Evolutionary conservation across 805 yeast species (phyloP), one percentile per base, ranked within the genome.

Genomic region (Candida ipomoeae): DNA sequence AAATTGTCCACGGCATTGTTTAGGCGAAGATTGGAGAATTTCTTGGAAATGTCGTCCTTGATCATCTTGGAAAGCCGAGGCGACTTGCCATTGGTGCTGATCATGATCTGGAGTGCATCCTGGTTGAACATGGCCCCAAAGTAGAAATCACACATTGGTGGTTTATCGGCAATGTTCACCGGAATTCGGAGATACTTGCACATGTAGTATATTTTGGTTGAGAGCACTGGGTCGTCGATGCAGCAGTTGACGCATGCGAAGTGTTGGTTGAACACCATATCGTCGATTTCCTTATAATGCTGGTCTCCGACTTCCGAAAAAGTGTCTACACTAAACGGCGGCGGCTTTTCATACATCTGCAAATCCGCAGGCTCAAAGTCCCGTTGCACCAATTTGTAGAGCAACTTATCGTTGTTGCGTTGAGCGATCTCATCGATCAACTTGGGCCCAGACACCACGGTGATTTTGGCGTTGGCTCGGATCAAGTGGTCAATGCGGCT

Each of bases 91-190:
- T 87, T 87, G 11, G 96, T 87, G 37, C 89, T 81, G 13, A 88
- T 85, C 91, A 88, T 84, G 36, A 88, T 76, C 62, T 87, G 94
- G 45, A 88, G 69, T 14, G 83, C 80, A 14, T 91, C 94, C 55
- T 79, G 80, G 60, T 87, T 76, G 64, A 80, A 82, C 70, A 85
- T 82, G 21, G 91, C 80, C 1, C 96, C 96, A 65, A 88, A 88
- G 69, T 87, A 88, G 66, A 87, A 88, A 65, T 88, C 96, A 69
- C 96, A 88, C 52, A 81, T 70, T n/a, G 79, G 78, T 2, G 96
- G 95, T 54, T 85, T 85, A 64, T 88, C 96, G 1, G 96, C 96
- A 37, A 87, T 84, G 61, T 88, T 88, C 21, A 86, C 89, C 23
- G 81, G 80, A 64, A 89, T 56, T 50, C 81, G 67, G 40, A 71